Percentiles rank a stretch among this genome's conserved stretches.
phyloP scores from a whole-genome alignment of 1,284 basidiomycete genomes.

The Leccinum subatratum region DNA sequence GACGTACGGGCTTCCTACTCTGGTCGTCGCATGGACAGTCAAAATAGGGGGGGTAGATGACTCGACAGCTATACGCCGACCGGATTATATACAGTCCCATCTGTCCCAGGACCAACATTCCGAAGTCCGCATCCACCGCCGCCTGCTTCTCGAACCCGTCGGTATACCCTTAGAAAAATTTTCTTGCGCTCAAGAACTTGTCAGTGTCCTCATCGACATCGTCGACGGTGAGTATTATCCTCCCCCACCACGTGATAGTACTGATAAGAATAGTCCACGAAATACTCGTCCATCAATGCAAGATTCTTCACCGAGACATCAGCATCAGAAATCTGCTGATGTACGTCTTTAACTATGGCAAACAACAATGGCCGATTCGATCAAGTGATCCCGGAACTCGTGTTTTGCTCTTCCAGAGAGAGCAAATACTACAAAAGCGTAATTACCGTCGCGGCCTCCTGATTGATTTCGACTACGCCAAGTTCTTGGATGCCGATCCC shows the following conservation, averaged over 20 bases:
- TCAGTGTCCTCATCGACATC: not conserved
- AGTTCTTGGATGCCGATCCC: not conserved
- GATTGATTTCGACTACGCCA: not conserved
- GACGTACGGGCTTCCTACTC: not conserved
- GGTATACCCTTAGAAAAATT: not conserved
- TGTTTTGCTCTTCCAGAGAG: not conserved
- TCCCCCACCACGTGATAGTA: not conserved
- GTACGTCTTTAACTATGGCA: not conserved
- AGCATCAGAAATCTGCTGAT: not conserved
- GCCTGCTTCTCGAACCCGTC: not conserved
- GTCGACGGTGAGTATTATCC: not conserved
- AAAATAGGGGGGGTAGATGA: not conserved
- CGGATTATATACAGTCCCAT: not conserved
- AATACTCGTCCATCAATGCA: not conserved
- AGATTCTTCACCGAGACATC: not conserved
- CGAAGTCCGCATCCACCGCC: not conserved
- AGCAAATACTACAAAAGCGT: not conserved
- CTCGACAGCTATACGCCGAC: not conserved
- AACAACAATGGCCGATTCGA: not conserved
- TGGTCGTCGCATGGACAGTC: not conserved
- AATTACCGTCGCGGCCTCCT: not conserved
- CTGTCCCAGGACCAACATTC: not conserved
- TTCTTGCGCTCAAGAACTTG: not conserved
- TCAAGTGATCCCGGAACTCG: not conserved
- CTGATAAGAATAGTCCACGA: not conserved